Evolutionary conservation across 768 basidiomycete genomes (phyloP).

Genomic region (Xerocomellus chrysenteron): DNA sequence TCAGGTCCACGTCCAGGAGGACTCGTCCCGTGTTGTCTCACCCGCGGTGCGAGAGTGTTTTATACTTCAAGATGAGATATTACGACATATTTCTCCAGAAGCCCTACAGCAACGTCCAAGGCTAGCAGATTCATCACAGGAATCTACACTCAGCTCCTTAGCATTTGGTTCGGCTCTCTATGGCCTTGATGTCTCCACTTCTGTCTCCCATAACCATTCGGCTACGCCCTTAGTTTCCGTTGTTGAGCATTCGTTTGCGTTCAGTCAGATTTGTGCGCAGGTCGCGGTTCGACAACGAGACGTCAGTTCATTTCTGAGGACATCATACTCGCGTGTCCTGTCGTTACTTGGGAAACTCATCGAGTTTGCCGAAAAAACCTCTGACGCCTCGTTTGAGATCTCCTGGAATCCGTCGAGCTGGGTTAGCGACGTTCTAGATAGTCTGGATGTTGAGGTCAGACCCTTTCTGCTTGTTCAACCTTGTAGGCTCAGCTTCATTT

Average conservation of each 20-base stretch:
- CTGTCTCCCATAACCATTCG: conserved; percentile 24
- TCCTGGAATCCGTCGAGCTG: conserved; percentile 66
- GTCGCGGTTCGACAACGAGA: conserved; percentile 33
- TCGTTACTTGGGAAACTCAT: conserved; percentile 52
- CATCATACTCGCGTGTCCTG: conserved; percentile 53
- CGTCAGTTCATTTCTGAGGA: conserved; percentile 39
- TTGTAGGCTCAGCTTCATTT: conserved; percentile 5
- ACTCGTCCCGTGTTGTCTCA: conserved; percentile 35
- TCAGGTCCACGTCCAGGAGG: conserved; percentile 39
- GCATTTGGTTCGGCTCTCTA: conserved; percentile 65
- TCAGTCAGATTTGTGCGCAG: conserved; percentile 47
- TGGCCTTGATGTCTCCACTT: conserved; percentile 38
- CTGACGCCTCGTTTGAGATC: conserved; percentile 35
- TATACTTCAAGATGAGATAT: conserved; percentile 52
- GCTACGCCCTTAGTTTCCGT: conserved; percentile 54
- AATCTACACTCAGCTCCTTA: conserved; percentile 41
- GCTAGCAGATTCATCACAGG: conserved; percentile 38
- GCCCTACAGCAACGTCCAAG: conserved; percentile 53
- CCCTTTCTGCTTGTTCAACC: not conserved
- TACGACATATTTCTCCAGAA: conserved; percentile 49
- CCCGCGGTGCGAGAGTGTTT: conserved; percentile 42
- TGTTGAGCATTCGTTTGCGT: conserved; percentile 52
- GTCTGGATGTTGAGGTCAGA: conserved; percentile 56
- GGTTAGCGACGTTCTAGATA: conserved; percentile 54
- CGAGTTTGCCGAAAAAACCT: conserved; percentile 37